phyloP scores from a whole-genome alignment of 2,329 filamentous ascomycete species.

The Hymenoscyphus occultus region DNA sequence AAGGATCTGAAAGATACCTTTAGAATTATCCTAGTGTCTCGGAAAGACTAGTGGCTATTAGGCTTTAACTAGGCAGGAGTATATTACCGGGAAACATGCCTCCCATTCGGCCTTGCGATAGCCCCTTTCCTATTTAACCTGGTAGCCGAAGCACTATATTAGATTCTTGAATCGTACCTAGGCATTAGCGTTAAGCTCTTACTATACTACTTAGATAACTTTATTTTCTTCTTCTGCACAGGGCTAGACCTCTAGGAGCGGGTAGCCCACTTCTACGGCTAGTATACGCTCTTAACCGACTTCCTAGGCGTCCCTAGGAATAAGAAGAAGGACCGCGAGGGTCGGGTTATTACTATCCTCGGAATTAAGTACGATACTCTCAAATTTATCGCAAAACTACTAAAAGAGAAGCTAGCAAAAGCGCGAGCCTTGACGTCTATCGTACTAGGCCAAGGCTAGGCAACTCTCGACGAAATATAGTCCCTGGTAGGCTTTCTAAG shows the following conservation, averaged over 20 bases:
- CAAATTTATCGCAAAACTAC: neutral
- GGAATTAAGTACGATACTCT: neutral
- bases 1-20: no score
- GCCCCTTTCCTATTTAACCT: conserved; percentile 5
- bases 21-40: no score
- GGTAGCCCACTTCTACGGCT: neutral
- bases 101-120: neutral
- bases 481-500: neutral
- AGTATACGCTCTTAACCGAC: neutral
- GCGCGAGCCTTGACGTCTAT: neutral
- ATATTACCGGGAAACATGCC: neutral
- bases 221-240: neutral
- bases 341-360: neutral
- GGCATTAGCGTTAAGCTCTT: neutral
- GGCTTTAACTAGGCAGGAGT: no score
- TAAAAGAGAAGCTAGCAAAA: no score
- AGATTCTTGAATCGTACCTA: conserved; percentile 1
- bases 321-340: neutral
- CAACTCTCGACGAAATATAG: neutral
- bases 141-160: neutral
- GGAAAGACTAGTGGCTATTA: no score
- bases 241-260: neutral
- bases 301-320: neutral
- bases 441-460: neutral
- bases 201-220: neutral